Conservation (phyloP, 129 eudicot species). For the Flaveria trinervia region DNA sequence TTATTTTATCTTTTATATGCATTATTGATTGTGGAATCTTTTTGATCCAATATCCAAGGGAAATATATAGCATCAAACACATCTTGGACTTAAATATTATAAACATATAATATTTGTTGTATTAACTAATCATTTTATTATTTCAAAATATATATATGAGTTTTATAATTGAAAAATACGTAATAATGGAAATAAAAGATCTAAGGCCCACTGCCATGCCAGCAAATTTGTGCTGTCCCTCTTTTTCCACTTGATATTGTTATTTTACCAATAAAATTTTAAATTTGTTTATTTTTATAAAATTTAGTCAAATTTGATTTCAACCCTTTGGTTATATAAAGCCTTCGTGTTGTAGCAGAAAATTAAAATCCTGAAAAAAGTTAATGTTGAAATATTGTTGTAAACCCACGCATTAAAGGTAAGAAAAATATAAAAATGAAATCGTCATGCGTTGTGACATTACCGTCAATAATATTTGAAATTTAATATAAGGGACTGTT, state of each 20-base stretch:
- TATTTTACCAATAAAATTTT: neutral
- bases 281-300: neutral
- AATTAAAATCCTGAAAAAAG: too few relatives aligned
- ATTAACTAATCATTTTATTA: slow-evolving; percentile 7
- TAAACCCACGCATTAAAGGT: too few relatives aligned
- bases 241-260: slow-evolving; percentile 23
- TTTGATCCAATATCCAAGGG: slow-evolving; percentile 39
- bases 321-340: neutral
- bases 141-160: neutral
- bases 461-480: too few relatives aligned
- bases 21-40: slow-evolving; percentile 38
- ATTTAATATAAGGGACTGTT: too few relatives aligned
- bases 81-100: slow-evolving; percentile 11
- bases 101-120: slow-evolving; percentile 10
- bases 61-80: slow-evolving; percentile 18
- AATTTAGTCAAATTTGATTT: slow-evolving; percentile 15
- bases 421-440: too few relatives aligned
- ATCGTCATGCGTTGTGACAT: too few relatives aligned
- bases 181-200: slow-evolving; percentile 24
- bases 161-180: neutral
- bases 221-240: slow-evolving; percentile 31
- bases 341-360: too few relatives aligned
- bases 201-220: slow-evolving; percentile 31
- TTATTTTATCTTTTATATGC: slow-evolving; percentile 20
- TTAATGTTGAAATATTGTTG: too few relatives aligned